Percentiles rank a stretch among this genome's conserved stretches.
Evolutionary conservation across 257 asterid species (phyloP).

Genomic region (Jacaranda copaia): DNA sequence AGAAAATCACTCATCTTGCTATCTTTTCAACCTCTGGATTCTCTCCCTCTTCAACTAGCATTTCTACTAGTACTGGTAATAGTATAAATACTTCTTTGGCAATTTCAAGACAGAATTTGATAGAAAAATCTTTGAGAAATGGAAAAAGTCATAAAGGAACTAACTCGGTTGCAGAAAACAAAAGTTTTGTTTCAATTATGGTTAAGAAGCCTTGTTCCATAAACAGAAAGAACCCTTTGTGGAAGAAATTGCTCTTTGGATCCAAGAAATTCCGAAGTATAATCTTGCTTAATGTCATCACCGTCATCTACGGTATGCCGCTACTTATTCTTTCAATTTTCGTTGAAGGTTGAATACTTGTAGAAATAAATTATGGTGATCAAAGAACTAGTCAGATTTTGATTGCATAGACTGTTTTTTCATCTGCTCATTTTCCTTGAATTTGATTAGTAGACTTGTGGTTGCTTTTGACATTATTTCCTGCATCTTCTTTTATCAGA

Average conservation of each 20-base stretch:
- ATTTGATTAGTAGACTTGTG: neutral
- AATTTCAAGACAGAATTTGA: conserved; percentile 24
- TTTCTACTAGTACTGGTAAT: neutral
- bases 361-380: neutral
- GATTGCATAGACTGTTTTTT: neutral
- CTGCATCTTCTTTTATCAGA: neutral
- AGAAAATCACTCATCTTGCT: conserved; percentile 46
- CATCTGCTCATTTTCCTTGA: neutral
- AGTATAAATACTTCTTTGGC: conserved; percentile 20
- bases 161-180: conserved; percentile 29
- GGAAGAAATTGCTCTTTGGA: conserved; percentile 46
- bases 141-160: conserved; percentile 19
- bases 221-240: conserved; percentile 39
- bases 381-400: neutral
- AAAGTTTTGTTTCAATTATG: conserved; percentile 25
- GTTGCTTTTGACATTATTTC: neutral
- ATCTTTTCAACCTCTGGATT: conserved; percentile 39
- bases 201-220: conserved; percentile 31
- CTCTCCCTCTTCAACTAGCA: conserved; percentile 1
- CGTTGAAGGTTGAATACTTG: neutral
- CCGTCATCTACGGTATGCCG: conserved; percentile 45
- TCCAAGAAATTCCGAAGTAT: conserved; percentile 61
- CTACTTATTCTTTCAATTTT: neutral
- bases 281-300: conserved; percentile 61
- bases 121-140: conserved; percentile 32